Percentiles rank a stretch among this genome's conserved stretches.
Evolutionary conservation across 495 filamentous ascomycete genomes (phyloP).

Genomic region (Staphylotrichum tortipilum): DNA sequence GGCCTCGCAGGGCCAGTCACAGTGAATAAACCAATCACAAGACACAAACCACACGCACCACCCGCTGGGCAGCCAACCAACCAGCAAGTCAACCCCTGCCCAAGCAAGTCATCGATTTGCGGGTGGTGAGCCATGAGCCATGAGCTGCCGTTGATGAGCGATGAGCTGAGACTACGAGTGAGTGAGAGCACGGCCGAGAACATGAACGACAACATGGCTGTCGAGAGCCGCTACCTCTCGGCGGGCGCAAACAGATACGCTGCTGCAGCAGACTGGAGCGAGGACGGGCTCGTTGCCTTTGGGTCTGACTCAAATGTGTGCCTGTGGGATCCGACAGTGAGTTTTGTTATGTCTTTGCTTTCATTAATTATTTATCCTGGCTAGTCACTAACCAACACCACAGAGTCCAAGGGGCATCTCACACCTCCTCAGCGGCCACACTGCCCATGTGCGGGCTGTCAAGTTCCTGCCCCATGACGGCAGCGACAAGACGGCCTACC

Average conservation of each 20-base stretch:
- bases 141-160: neutral
- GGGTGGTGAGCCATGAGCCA: too few species aligned
- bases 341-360: conserved; percentile 20
- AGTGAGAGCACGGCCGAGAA: conserved; percentile 13
- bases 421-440: conserved; percentile 69
- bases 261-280: conserved; percentile 82
- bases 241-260: conserved; percentile 87
- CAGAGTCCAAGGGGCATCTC: conserved; percentile 55
- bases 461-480: conserved; percentile 58
- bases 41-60: too few species aligned
- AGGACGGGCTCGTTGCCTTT: conserved; percentile 69
- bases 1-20: too few species aligned
- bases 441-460: conserved; percentile 72
- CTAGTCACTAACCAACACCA: neutral
- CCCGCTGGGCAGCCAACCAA: too few species aligned
- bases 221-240: conserved; percentile 56
- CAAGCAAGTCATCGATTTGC: too few species aligned
- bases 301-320: conserved; percentile 84
- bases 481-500: conserved; percentile 38
- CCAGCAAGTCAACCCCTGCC: too few species aligned
- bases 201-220: too few species aligned
- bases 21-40: too few species aligned
- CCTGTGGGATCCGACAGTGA: conserved; percentile 76
- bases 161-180: neutral
- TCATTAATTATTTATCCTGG: neutral